A percentile compares a stretch with the other conserved stretches of the same genome.
phyloP scores from a whole-genome alignment of 306 rosid species.

The Cicer pinnatifidum region DNA sequence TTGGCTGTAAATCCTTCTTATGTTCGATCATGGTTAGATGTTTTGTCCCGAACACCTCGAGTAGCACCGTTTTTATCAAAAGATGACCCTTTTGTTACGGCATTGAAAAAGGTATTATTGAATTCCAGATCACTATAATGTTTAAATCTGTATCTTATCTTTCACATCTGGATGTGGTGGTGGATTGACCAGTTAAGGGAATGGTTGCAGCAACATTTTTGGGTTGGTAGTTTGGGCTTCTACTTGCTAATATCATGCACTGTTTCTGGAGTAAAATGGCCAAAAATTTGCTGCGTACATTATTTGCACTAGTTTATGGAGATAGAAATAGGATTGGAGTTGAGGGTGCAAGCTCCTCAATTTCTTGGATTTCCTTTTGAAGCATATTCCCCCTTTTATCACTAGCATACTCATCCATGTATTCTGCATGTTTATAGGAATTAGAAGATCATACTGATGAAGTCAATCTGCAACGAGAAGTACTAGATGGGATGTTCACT shows the following conservation, averaged over 20 bases:
- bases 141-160: constrained; percentile 13
- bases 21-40: constrained; percentile 81
- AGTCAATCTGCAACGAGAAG: constrained; percentile 82
- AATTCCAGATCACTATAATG: constrained; percentile 6
- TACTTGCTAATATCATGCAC: constrained; percentile 3
- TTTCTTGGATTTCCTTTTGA: background rate
- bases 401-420: constrained; percentile 35
- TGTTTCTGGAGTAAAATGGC: constrained; percentile 31
- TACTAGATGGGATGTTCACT: constrained; percentile 84
- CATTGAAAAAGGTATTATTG: constrained; percentile 80
- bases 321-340: constrained; percentile 11
- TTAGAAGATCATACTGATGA: constrained; percentile 83
- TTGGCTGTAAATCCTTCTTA: constrained; percentile 95
- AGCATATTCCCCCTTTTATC: constrained; percentile 25
- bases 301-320: background rate
- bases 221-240: constrained; percentile 24
- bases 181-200: constrained; percentile 20
- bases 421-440: constrained; percentile 60
- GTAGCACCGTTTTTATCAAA: constrained; percentile 92
- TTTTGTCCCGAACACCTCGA: constrained; percentile 85
- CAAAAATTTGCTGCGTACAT: background rate
- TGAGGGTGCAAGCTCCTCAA: background rate
- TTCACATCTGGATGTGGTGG: constrained; percentile 17
- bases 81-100: constrained; percentile 77
- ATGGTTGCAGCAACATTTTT: constrained; percentile 16